phyloP scores from a whole-genome alignment of 78 protist species.

The Cavenderia fasciculata region DNA sequence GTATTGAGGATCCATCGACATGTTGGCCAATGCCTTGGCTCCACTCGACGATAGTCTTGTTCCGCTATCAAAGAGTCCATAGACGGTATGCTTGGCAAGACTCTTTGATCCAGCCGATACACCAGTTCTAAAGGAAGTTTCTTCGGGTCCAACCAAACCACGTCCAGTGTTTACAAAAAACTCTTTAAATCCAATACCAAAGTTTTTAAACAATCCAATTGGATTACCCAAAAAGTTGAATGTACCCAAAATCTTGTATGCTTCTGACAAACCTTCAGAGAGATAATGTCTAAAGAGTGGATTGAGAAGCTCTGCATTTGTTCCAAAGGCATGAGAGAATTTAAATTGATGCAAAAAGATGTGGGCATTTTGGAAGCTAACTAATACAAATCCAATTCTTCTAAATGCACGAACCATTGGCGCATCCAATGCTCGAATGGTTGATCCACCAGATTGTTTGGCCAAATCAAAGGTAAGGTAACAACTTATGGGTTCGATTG shows the following conservation, averaged over 20 bases:
- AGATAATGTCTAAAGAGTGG: conserved; percentile 79
- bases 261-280: conserved; percentile 56
- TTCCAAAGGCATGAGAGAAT: conserved; percentile 70
- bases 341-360: conserved; percentile 31
- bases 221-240: conserved; percentile 91
- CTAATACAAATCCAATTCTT: conserved; percentile 75
- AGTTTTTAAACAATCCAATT: conserved; percentile 75
- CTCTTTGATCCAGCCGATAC: conserved; percentile 43
- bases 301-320: conserved; percentile 58
- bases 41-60: conserved; percentile 66
- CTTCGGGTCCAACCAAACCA: conserved; percentile 59
- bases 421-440: conserved; percentile 19
- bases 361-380: conserved; percentile 75
- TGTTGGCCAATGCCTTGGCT: conserved; percentile 55
- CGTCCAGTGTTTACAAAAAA: conserved; percentile 72
- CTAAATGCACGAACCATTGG: conserved; percentile 68
- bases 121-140: conserved; percentile 1
- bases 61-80: conserved; percentile 80
- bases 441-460: conserved; percentile 48
- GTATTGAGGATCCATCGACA: conserved; percentile 80
- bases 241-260: conserved; percentile 86
- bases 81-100: conserved; percentile 76
- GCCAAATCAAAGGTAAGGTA: conserved; percentile 66
- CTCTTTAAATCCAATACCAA: conserved; percentile 84
- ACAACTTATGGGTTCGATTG: conserved; percentile 42